Percentiles rank a stretch among this genome's conserved stretches.
Evolutionary conservation across 441 rosid genomes (phyloP).

Genomic region (Bruguiera hainesii): DNA sequence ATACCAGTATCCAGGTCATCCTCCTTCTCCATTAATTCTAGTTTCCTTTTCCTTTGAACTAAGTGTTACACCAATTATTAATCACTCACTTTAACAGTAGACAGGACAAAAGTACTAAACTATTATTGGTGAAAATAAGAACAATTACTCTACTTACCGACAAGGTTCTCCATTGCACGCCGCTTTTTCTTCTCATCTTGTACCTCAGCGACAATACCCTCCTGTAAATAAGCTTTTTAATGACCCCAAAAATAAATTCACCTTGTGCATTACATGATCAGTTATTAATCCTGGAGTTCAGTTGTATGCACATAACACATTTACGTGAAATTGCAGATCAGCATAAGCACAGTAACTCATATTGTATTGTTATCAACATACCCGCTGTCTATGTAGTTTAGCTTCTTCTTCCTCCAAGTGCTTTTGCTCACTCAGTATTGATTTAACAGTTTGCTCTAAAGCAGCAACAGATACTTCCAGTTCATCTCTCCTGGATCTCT

Average conservation of each 20-base stretch:
- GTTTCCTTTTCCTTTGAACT: constrained; percentile 66
- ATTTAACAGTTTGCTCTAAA: constrained; percentile 46
- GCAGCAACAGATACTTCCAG: constrained; percentile 49
- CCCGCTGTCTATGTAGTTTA: constrained; percentile 66
- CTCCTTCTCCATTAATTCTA: constrained; percentile 60
- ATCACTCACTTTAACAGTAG: background rate
- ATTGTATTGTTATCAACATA: constrained; percentile 25
- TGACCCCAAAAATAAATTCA: background rate
- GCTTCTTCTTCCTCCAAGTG: constrained; percentile 71
- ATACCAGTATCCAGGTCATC: constrained; percentile 61
- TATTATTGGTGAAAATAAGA: background rate
- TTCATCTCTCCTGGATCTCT: constrained; percentile 54
- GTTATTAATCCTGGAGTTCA: constrained; percentile 8
- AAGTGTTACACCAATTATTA: constrained; percentile 9
- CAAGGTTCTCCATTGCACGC: constrained; percentile 48
- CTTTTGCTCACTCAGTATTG: constrained; percentile 54
- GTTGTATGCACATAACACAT: constrained; percentile 8
- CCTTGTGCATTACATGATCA: constrained; percentile 4
- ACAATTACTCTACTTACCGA: constrained; percentile 37
- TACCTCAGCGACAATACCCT: constrained; percentile 47
- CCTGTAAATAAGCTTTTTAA: constrained; percentile 36
- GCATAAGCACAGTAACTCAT: constrained; percentile 1
- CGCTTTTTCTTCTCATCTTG: constrained; percentile 48
- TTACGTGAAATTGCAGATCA: constrained; percentile 1
- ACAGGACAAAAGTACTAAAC: background rate